Base-by-base conservation (phyloP, 225 moss, liverwort and hornwort genomes). In the Pseudoscleropodium purum region DNA sequence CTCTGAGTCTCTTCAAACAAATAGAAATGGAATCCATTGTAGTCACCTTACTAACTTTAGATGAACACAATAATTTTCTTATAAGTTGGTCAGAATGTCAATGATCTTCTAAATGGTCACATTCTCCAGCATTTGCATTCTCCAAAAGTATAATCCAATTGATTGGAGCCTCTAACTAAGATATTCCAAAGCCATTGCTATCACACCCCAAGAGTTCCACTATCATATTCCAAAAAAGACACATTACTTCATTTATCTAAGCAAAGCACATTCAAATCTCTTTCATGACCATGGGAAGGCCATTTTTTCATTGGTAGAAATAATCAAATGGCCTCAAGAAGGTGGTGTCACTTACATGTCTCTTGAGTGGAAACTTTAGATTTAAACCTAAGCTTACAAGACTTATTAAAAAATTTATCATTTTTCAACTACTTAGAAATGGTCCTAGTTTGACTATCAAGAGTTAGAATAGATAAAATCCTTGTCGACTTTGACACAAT, bases 251-350 rank as follows among this genome's bases (percentile, higher is more conserved):
- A 7, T 57, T 27, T n/a, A 18, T n/a, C 26, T 24, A n/a, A 57
- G 7, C 3, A n/a, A 57, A 57, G 5, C 2, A 26, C 11, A 27
- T 59, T 27, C 39, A 39, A 59, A 57, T 18, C 39, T 79, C 27
- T 17, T n/a, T 26, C 2, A 5, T 39, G 34, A 39, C 11, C 1
- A 27, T 18, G 0, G 7, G 27, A 5, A 11, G 27, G 17, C 1
- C 7, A n/a, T 11, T n/a, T 59, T 57, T 27, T 27, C 4, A 3
- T 0, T 1, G 0, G 6, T 0, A 56, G 0, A 56, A 56, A 25
- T 57, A 26, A 27, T n/a, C 27, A n/a, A n/a, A 79, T 79, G n/a
- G 16, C 10, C 10, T 37, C 15, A 56, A 16, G 0, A 79, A 56
- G 37, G 37, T 79, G 37, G 25, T 9, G 37, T n/a, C 4, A 10